Percentiles rank a stretch among this genome's conserved stretches.
Evolutionary conservation across 495 filamentous ascomycete genomes (phyloP).

Genomic region (Cudoniella acicularis): DNA sequence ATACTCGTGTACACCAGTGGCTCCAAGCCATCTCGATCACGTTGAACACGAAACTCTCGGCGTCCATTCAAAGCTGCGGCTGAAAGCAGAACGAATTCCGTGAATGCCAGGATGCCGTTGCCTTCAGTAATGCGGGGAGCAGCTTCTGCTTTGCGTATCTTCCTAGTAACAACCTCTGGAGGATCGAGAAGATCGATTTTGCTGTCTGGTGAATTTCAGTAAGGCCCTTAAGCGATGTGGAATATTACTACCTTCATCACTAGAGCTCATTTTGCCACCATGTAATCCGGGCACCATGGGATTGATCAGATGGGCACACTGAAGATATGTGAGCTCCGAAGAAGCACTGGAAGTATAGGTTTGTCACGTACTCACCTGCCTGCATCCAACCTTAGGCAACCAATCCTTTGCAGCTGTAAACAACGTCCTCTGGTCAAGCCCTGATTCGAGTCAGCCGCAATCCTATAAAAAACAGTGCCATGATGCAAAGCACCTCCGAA

Average conservation of each 20-base stretch:
- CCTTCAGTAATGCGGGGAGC: slow-evolving; percentile 52
- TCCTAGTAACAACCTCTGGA: slow-evolving; percentile 49
- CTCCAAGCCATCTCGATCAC: slow-evolving; percentile 41
- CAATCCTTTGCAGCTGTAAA: slow-evolving; percentile 59
- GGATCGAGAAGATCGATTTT: slow-evolving; percentile 65
- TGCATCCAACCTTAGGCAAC: slow-evolving; percentile 47
- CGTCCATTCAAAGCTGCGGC: slow-evolving; percentile 35
- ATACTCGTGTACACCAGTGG: no score
- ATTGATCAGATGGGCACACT: slow-evolving; percentile 61
- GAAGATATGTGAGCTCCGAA: background rate
- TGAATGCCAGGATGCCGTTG: slow-evolving; percentile 58
- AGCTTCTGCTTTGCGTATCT: slow-evolving; percentile 58
- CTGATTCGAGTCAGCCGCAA: slow-evolving; percentile 12
- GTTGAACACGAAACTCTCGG: slow-evolving; percentile 38
- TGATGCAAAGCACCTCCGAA: background rate
- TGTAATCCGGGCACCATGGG: slow-evolving; percentile 58
- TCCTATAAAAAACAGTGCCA: background rate
- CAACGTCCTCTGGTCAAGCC: slow-evolving; percentile 67
- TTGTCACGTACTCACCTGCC: slow-evolving; percentile 18
- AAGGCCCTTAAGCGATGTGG: slow-evolving; percentile 36
- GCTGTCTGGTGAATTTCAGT: slow-evolving; percentile 38
- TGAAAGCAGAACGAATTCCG: slow-evolving; percentile 59
- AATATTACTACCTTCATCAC: slow-evolving; percentile 2
- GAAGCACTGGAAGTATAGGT: background rate
- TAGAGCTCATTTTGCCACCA: slow-evolving; percentile 47